phyloP scores from a whole-genome alignment of 1,139 yeast species.

The Saccharomyces hybrid region DNA sequence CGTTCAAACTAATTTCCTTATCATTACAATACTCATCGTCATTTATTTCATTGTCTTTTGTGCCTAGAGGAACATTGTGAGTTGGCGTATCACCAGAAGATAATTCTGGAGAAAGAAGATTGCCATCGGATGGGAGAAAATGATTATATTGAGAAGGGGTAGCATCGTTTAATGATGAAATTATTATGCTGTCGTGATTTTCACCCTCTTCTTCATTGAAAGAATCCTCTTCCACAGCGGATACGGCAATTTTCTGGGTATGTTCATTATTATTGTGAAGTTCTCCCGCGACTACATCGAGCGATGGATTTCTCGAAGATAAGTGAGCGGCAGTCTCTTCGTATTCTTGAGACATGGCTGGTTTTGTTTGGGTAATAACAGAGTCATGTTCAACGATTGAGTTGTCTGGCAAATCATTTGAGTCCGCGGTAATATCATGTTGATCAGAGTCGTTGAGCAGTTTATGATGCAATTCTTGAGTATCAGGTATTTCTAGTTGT shows the following conservation, averaged over 20 bases:
- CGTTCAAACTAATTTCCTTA: neutral
- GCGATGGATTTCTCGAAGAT: neutral
- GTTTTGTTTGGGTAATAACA: neutral
- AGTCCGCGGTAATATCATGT: neutral
- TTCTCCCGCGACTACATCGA: neutral
- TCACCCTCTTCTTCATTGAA: neutral
- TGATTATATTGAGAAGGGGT: neutral
- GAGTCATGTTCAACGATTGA: neutral
- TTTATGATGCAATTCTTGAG: neutral
- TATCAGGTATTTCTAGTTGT: neutral
- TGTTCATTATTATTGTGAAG: neutral
- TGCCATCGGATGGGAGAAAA: neutral
- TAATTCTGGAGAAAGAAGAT: neutral
- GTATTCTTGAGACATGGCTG: neutral
- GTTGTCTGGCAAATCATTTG: neutral
- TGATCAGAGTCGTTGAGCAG: neutral
- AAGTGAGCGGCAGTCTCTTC: neutral
- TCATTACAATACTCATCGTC: neutral
- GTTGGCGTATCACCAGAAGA: neutral
- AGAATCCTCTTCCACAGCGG: neutral
- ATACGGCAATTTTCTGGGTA: neutral
- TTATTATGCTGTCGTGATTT: neutral
- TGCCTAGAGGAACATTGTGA: neutral
- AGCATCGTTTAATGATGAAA: neutral
- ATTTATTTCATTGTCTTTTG: neutral